Evolutionary conservation across 106 monocot genomes (phyloP), one percentile per base, ranked within the genome.

Genomic region (Phalaenopsis equestris): DNA sequence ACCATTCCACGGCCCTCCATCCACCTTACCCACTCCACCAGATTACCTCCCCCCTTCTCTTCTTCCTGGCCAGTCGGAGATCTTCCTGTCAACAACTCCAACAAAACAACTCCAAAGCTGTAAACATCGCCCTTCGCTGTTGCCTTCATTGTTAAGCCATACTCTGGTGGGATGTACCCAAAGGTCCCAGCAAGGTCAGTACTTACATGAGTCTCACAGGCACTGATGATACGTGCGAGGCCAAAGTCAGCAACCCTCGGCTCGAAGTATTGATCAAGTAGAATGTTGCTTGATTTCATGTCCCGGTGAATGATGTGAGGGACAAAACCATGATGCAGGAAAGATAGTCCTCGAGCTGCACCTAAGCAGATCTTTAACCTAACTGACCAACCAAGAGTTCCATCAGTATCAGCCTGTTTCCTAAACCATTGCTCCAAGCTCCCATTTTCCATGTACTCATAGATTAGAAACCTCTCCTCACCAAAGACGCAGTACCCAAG

Each of bases 381-480:
- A 14, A 81, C 81, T n/a, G 86, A 83, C 96, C 96, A 96, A 16
- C 86, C 52, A n/a, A 96, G 90, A 5, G 77, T 75, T 75, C 93
- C 91, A 9, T 81, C 82, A 16, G 88, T 89, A 78, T 89, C 91
- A 16, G 90, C 91, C 17, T 90, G 82, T 61, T 90, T 90, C 70
- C 90, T 86, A 77, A 96, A 78, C 96, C 91, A 96, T 12, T 82
- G 78, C 49, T 96, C 96, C 4, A 96, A 88, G 77, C 93, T 93
- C 3, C 96, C 96, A 49, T 93, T 93, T 61, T 88, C 91, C 96
- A 96, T 96, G 83, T 90, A 91, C 78, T 93, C 93, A 9, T 96
- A 96, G 75, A 96, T 91, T 74, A 96, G 77, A 76, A 96, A 91
- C 75, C 91, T 84, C 75, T 96, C 96, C 19, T 96, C 96, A 17